Conservation (phyloP, 2,329 filamentous ascomycete genomes). For the Didymella sp. region DNA sequence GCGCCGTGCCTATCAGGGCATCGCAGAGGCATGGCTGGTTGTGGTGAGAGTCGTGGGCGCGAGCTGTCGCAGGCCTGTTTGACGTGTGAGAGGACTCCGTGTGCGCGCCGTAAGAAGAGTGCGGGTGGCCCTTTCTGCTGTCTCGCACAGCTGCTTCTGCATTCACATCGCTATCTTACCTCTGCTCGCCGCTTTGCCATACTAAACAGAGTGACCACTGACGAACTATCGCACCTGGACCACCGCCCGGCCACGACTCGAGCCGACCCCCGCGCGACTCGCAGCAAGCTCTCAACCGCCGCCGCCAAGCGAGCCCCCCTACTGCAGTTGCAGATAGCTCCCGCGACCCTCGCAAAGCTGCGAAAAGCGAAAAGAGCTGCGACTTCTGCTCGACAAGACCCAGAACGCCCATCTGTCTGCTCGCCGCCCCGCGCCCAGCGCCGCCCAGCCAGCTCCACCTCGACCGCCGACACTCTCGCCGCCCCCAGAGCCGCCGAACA, state of each 20-base stretch:
- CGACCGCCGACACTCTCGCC: conserved; percentile 22
- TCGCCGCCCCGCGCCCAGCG: conserved; percentile 13
- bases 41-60: conserved; percentile 19
- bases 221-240: conserved; percentile 8
- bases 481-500: conserved; percentile 33
- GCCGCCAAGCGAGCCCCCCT: conserved; percentile 46
- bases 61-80: conserved; percentile 37
- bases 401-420: conserved; percentile 9
- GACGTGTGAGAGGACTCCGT: conserved; percentile 27
- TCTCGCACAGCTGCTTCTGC: conserved; percentile 1
- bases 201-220: too few species aligned
- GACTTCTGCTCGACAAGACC: conserved; percentile 4
- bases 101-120: not conserved
- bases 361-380: conserved; percentile 16
- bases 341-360: conserved; percentile 29
- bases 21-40: conserved; percentile 29
- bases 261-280: conserved; percentile 26
- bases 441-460: conserved; percentile 15
- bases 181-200: not conserved
- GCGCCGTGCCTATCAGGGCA: conserved; percentile 32
- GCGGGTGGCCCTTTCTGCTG: too few species aligned
- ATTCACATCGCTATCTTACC: too few species aligned
- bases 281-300: conserved; percentile 28
- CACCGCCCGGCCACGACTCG: conserved; percentile 22
- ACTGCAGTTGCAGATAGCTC: conserved; percentile 40